Evolutionary conservation across 768 basidiomycete genomes (phyloP), one percentile per base, ranked within the genome.

Genomic region (Russula abietina): DNA sequence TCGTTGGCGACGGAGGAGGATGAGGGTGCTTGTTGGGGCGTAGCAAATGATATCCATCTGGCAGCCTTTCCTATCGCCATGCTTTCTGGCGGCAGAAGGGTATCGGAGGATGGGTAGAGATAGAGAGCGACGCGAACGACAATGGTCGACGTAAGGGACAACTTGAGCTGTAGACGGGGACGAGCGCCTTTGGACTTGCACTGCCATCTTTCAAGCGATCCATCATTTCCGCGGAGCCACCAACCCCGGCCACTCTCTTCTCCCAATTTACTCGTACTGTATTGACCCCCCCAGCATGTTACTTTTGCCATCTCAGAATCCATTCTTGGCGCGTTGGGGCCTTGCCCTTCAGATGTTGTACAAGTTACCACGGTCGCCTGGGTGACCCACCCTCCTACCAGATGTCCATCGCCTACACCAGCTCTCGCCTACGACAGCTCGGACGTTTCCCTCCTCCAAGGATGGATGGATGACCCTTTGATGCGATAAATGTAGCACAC

Each of bases 31-130:
- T 68, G 67, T 36, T 53, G 65, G 22, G 68, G 49, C 14, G 43
- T n/a, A 19, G 60, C 26, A 49, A 67, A 64, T 30, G 63, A 45
- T 32, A 69, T 69, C 61, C 66, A 65, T 49, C 55, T 69, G 4
- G 61, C 57, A 17, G 67, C 68, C 60, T 65, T 68, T 33, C 59
- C 64, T 45, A 65, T 65, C 38, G 65, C 62, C 62, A 68, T 67
- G 56, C 22, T 46, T 57, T 8, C 43, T 38, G 56, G 55, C 28
- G 30, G 17, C n/a, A 53, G 36, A 22, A 32, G 51, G 41, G 56
- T 51, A 45, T 41, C 32, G 36, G 51, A 49, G 26, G 50, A 22
- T 19, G 24, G 11, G 46, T 38, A 28, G 55, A 56, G 14, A 24
- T 38, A 28, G 55, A 56, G 14, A 24, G 17, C 12, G 54, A 55